These are phyloP conservation scores for Podaxis sp. DNA, from an alignment of 768 basidiomycete species.

Conservation along the genomic window DNA sequence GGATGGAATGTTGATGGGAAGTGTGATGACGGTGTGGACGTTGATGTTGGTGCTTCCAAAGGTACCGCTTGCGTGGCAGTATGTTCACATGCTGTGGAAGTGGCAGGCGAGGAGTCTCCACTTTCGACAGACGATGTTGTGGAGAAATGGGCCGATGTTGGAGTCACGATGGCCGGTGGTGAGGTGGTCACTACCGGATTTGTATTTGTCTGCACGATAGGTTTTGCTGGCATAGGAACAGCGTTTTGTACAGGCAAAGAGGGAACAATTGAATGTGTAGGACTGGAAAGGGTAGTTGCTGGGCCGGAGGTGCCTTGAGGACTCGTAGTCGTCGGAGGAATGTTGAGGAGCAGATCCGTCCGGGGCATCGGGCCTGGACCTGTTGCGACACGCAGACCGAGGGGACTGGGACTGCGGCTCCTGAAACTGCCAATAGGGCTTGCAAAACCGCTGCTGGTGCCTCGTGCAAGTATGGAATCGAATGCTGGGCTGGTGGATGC, in stretches of 20 bases:
- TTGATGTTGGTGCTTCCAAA: not conserved
- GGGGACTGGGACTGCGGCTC: conserved; percentile 67
- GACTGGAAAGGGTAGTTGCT: conserved; percentile 7
- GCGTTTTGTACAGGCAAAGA: conserved; percentile 5
- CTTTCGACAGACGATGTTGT: conserved; percentile 17
- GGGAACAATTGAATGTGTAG: conserved; percentile 6
- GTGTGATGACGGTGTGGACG: conserved; percentile 14
- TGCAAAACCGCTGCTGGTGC: conserved; percentile 53
- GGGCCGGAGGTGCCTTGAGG: conserved; percentile 14
- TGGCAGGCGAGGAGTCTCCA: conserved; percentile 17
- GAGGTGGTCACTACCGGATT: not conserved
- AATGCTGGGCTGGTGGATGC: conserved; percentile 23
- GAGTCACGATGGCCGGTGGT: conserved; percentile 33
- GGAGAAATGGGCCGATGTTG: conserved; percentile 51
- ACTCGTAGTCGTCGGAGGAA: conserved; percentile 31
- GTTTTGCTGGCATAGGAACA: not conserved
- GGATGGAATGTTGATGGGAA: not conserved
- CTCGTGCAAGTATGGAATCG: conserved; percentile 19
- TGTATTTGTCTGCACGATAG: not conserved
- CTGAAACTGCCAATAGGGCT: conserved; percentile 71
- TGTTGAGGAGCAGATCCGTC: conserved; percentile 48
- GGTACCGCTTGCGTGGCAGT: not conserved
- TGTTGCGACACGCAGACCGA: conserved; percentile 24
- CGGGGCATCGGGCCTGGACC: conserved; percentile 26
- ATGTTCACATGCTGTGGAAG: conserved; percentile 19